Base-by-base conservation (phyloP, 495 filamentous ascomycete genomes). In the Copromyces sp. region DNA sequence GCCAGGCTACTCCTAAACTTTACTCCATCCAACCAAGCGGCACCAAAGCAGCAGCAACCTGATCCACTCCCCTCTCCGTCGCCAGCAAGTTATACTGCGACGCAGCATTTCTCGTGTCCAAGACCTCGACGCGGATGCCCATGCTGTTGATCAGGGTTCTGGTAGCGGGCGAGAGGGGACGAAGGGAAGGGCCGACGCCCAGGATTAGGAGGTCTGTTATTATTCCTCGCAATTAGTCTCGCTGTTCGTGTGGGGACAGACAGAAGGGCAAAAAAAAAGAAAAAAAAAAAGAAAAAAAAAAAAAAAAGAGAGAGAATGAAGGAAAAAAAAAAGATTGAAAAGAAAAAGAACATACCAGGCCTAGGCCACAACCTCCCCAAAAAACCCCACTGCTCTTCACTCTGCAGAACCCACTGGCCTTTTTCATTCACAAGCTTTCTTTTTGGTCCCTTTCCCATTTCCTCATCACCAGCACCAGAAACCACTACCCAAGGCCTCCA, bases 31-130 rank as follows among this genome's bases (percentile, higher is more conserved):
- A 95, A 17, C 94, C 93, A 59, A 96, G 86, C 2, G 94, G 94
- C 78, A 99, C 86, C 85, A 99, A 79, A 16, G 95, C 95, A 11
- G 94, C 95, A 40, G 94, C 95, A 69, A 98, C 90, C 80, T 92
- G 89, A 24, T 84, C 82, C 12, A 94, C 88, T 32, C 93, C 92
- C 68, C 93, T 84, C 83, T 97, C 93, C 65, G 93, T 96, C 53
- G 91, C 93, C 68, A 97, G 82, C 75, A 97, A 75, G 79, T 97
- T 97, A 77, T 92, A 97, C 84, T 94, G 93, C 70, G 93, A 91
- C 20, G 94, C 94, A 29, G 95, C 95, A 83, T 98, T 98, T 72
- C 93, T 84, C 42, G 95, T 99, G 84, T 98, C 95, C 80, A 93
- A 87, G 14, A 98, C 87, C 77, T 99, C 95, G 38, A 98, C 83